Evolutionary conservation across 2,329 filamentous ascomycete genomes (phyloP), one percentile per base, ranked within the genome.

Genomic region (Trichoderma semiorbis): DNA sequence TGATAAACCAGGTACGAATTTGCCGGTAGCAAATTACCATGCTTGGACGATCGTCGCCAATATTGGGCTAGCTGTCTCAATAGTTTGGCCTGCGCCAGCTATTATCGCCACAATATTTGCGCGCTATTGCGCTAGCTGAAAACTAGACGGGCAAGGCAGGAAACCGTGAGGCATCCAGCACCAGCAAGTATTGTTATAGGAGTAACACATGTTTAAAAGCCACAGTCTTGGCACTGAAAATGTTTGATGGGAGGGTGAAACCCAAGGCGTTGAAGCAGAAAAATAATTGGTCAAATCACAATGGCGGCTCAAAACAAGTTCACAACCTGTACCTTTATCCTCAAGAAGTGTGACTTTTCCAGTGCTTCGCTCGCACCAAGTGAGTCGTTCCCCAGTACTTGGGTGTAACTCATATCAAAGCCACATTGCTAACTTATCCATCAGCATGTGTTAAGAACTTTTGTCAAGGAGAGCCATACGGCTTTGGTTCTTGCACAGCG

Each of bases 401-500:
- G 30, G 5, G 30, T 34, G 47, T 24, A 12, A 28, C n/a, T 10
- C 11, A 1, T 30, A 24, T 10, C 12, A 1, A 7, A 12, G n/a
- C 8, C 26, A 14, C 28, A n/a, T 30, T 12, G 55, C 55, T 69
- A 57, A 69, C 55, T 0, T 7, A 3, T 32, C 26, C 28, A 26
- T 26, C 39, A 69, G 66, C 66, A 61, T 69, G 66, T 61, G 66
- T 69, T 34, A 50, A 69, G 36, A 61, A 60, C 14, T 69, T 43
- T 43, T 69, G 67, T 24, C 36, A 62, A 21, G 67, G 67, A 53
- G 57, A 62, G 67, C 67, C 67, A 62, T 69, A 69, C 8, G 67
- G 67, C 57, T 69, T 69, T 69, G 67, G 67, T 16, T 69, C 67
- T 21, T 69, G 66, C 66, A 61, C 66, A 36, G 36, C 26, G 24